These are phyloP conservation scores for Talaromyces pinophilus DNA, from an alignment of 2,329 filamentous ascomycete species.

Conservation along the genomic window DNA sequence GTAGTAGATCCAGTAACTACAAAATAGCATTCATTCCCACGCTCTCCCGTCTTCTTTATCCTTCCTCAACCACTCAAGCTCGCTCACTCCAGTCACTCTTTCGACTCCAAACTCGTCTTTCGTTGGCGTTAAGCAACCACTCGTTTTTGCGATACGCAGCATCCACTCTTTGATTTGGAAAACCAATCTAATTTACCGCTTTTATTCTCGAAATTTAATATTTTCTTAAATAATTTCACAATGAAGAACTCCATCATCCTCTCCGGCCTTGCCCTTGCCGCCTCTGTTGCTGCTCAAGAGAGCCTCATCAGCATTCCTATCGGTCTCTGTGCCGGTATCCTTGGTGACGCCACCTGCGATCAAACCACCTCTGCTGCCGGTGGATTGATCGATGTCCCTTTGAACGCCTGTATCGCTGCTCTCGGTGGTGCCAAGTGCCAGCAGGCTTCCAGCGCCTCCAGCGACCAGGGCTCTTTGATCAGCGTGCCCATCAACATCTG, in stretches of 20 bases:
- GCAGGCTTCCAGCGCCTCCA: constrained; percentile 25
- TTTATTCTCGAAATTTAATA: constrained; percentile 7
- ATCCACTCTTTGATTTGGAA: constrained; percentile 29
- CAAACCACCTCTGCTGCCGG: constrained; percentile 23
- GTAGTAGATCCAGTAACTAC: constrained; percentile 11
- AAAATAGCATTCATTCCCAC: constrained; percentile 21
- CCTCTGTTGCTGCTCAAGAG: constrained; percentile 25
- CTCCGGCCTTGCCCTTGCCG: constrained; percentile 30
- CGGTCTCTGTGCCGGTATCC: constrained; percentile 29
- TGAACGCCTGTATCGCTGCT: constrained; percentile 30
- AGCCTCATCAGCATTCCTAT: constrained; percentile 30
- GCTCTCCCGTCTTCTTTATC: constrained; percentile 10
- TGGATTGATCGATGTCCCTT: constrained; percentile 32
- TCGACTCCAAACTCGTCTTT: constrained; percentile 21
- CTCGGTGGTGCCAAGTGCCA: constrained; percentile 32
- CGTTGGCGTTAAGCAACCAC: constrained; percentile 24
- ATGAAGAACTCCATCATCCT: constrained; percentile 27
- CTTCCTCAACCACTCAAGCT: constrained; percentile 21
- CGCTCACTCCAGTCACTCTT: constrained; percentile 25
- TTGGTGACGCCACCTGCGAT: constrained; percentile 32
- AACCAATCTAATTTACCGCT: constrained; percentile 6
- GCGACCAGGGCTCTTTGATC: constrained; percentile 27
- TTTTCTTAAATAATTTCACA: constrained; percentile 18
- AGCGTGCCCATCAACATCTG: constrained; percentile 34
- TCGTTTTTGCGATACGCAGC: constrained; percentile 32